Base-by-base conservation (phyloP, 129 eudicot genomes). In the Artemisia argyi region DNA sequence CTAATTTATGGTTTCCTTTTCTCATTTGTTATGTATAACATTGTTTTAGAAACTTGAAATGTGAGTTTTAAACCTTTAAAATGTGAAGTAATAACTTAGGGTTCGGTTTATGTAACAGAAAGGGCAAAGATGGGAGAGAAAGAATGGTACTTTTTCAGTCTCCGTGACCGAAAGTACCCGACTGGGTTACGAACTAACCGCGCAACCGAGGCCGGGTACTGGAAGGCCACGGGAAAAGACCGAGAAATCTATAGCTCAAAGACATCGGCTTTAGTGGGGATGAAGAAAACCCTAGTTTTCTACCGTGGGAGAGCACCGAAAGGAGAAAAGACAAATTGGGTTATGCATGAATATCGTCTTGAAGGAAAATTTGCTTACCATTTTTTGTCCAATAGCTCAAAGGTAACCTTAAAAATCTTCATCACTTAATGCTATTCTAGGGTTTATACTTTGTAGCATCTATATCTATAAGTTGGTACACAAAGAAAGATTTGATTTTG, bases 221-320 rank as follows among this genome's bases (percentile, higher is more conserved):
- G 98, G 97, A 91, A 92, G 73, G 97, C 97, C 0, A 92, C 97
- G 7, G 97, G 98, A 11, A 92, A 92, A 79, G 98, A 92, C 60
- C 61, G 98, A 66, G 98, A 92, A 71, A 92, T 92, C 53, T 85
- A 85, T 85, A 92, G 96, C 73, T 89, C 96, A 0, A 92, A 89
- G 72, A 92, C 95, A 0, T 69, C 84, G 1, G 79, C 96, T 1
- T 80, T 92, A 32, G 90, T 92, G 20, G 98, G 98, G 1, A 92
- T 92, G 98, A 92, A 92, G 95, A 92, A 92, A 80, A 92, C 98
- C 79, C 89, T 92, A 19, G 98, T 92, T 19, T 92, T 92, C 70
- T 92, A 92, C 80, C 65, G 94, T 11, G 97, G 97, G 0, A 84
- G 97, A 47, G 97, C 97, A 30, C 97, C 97, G 0, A 92, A 92